Conservation (phyloP, 2,329 filamentous ascomycete species). For the Tolypocladium ophioglossoides region DNA sequence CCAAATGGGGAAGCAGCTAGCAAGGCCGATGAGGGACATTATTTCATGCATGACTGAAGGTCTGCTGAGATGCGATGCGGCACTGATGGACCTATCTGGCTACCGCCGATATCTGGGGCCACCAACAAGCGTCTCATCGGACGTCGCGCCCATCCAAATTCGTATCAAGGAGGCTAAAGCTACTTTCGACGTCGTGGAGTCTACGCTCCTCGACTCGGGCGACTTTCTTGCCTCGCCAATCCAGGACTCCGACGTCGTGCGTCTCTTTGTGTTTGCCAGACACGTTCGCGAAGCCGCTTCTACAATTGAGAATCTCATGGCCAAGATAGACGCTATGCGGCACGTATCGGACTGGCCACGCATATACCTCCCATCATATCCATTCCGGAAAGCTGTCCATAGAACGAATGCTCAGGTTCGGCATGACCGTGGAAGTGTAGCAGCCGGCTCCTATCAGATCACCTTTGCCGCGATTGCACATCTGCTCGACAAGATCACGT, state of each 20-base stretch:
- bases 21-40: constrained; percentile 34
- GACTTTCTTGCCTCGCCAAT: constrained; percentile 33
- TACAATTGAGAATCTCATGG: constrained; percentile 33
- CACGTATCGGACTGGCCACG: constrained; percentile 26
- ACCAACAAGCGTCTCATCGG: constrained; percentile 26
- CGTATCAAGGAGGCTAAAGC: constrained; percentile 31
- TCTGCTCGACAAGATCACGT: constrained; percentile 32
- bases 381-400: constrained; percentile 40
- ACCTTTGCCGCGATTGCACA: constrained; percentile 33
- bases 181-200: constrained; percentile 36
- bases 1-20: constrained; percentile 22
- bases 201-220: constrained; percentile 32
- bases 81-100: constrained; percentile 42
- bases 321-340: constrained; percentile 37
- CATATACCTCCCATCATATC: constrained; percentile 41
- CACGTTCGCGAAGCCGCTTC: constrained; percentile 41
- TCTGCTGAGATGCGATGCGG: constrained; percentile 37
- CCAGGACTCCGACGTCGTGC: constrained; percentile 37
- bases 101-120: constrained; percentile 37
- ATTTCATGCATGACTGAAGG: constrained; percentile 33
- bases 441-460: constrained; percentile 37
- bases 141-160: constrained; percentile 27
- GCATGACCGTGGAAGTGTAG: constrained; percentile 48
- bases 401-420: constrained; percentile 45
- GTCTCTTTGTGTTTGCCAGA: constrained; percentile 44